Base-by-base conservation (phyloP, 345 rosid species). In the Turritis glabra region DNA sequence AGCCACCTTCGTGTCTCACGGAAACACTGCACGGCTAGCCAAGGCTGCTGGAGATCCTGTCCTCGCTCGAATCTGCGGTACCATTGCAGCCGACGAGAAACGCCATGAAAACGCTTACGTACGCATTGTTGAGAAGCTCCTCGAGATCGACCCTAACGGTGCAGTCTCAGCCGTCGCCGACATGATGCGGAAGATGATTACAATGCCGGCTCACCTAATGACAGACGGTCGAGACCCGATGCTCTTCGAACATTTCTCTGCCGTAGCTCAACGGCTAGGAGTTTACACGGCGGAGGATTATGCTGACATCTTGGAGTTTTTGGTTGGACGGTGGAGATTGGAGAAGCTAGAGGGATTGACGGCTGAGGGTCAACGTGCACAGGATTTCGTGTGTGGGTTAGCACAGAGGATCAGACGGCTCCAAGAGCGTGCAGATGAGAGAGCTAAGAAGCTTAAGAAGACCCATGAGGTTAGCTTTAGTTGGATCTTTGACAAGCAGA, bases 1-100 rank as follows among this genome's bases (percentile, higher is more conserved):
- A 73, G 96, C 96, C 65, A 88, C 96, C 15, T 88, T 88, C 81
- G 76, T 90, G 8, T 90, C 93, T 19, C 96, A 90, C 67, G 96
- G 91, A 40, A 90, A 90, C 87, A 90, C 90, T 17, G 96, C 96
- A 19, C 74, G 88, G 23, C 51, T 88, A 5, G 90, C 93, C 17
- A 88, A 85, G 54, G 72, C 73, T 11, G 80, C 83, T 2, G 91
- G 91, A 14, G 93, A 90, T 72, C 84, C 79, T 0, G 78, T 83
- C 58, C 84, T 90, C 0, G 89, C 93, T 7, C 82, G 82, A 55
- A 88, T 90, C 5, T 90, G 93, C 44, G 90, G 93, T 8, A 83
- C 85, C 68, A 90, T 90, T 10, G 96, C 96, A 5, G 74, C 96
- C 0, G 93, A 90, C 74, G 91, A 88, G 82, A 88, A 74, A 65